A percentile compares a stretch with the other conserved stretches of the same genome.
phyloP scores from a whole-genome alignment of 2,329 filamentous ascomycete species.

The Ophiosphaerella herpotricha region DNA sequence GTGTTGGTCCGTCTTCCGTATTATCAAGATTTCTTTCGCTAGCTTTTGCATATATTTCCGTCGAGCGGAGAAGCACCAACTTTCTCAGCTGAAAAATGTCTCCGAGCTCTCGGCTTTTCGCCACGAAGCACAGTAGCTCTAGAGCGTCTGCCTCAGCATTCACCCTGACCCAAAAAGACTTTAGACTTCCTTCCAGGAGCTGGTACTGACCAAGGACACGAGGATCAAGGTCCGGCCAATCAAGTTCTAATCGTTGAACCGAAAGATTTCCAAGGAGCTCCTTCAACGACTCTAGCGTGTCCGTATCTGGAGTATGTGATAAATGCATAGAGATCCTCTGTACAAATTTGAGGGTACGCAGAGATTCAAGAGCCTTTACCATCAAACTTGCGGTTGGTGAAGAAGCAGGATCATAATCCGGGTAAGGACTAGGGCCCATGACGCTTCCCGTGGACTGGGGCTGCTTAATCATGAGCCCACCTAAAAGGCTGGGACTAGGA shows the following conservation, averaged over 20 bases:
- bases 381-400: slow-evolving; percentile 26
- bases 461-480: slow-evolving; percentile 15
- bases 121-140: slow-evolving; percentile 15
- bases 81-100: slow-evolving; percentile 11
- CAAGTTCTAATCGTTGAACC: slow-evolving; percentile 27
- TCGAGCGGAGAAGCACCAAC: slow-evolving; percentile 24
- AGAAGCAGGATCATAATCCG: slow-evolving; percentile 8
- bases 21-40: background rate
- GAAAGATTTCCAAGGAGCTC: slow-evolving; percentile 16
- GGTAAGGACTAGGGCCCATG: slow-evolving; percentile 19
- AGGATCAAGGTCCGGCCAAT: slow-evolving; percentile 30
- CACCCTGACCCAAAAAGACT: slow-evolving; percentile 24
- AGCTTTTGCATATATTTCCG: background rate
- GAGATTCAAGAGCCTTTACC: slow-evolving; percentile 19
- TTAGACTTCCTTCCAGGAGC: slow-evolving; percentile 15
- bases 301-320: slow-evolving; percentile 19
- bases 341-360: slow-evolving; percentile 22
- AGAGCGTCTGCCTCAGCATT: slow-evolving; percentile 14
- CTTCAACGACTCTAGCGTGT: slow-evolving; percentile 22
- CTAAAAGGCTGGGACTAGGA: slow-evolving; percentile 9
- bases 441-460: slow-evolving; percentile 23
- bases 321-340: slow-evolving; percentile 19
- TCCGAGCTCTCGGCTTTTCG: slow-evolving; percentile 13
- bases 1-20: slow-evolving; percentile 6
- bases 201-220: slow-evolving; percentile 15